These are phyloP conservation scores for Petunia secreta DNA, from an alignment of 257 asterid genomes.

Conservation along the genomic window DNA sequence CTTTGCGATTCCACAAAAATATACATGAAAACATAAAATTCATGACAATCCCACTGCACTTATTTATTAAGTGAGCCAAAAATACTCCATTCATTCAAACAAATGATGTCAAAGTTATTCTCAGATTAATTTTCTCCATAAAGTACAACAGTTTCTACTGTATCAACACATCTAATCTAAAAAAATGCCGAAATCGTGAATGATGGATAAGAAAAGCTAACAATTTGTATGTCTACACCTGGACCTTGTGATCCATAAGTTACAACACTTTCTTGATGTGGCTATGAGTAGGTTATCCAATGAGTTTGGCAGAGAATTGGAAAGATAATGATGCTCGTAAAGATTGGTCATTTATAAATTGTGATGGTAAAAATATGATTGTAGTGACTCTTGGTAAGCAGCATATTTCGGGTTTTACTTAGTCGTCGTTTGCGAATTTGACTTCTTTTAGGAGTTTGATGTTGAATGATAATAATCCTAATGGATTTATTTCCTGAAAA, in stretches of 20 bases:
- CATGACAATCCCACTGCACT: too few species aligned
- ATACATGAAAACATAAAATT: too few species aligned
- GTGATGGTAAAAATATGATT: conserved; percentile 71
- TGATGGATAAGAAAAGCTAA: too few species aligned
- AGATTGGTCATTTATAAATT: conserved; percentile 57
- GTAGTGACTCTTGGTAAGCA: conserved; percentile 57
- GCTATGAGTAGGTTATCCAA: conserved; percentile 81
- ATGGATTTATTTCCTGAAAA: conserved; percentile 67
- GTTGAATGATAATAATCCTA: conserved; percentile 69
- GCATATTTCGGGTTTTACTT: conserved; percentile 64
- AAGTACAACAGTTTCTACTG: too few species aligned
- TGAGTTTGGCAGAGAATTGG: conserved; percentile 71
- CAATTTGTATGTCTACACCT: conserved; percentile 55
- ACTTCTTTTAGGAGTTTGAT: conserved; percentile 66
- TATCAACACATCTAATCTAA: too few species aligned
- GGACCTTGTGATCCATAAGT: conserved; percentile 91
- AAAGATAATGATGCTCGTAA: conserved; percentile 68
- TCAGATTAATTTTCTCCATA: too few species aligned
- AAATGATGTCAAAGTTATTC: too few species aligned
- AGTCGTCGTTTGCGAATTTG: conserved; percentile 70
- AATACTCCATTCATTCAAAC: too few species aligned
- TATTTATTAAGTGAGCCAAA: too few species aligned
- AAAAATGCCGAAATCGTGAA: too few species aligned
- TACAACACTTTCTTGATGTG: conserved; percentile 63
- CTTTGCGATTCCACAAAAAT: too few species aligned